Base-by-base conservation (phyloP, 169 alveolate genomes). In the Hepatocystis sp. region DNA sequence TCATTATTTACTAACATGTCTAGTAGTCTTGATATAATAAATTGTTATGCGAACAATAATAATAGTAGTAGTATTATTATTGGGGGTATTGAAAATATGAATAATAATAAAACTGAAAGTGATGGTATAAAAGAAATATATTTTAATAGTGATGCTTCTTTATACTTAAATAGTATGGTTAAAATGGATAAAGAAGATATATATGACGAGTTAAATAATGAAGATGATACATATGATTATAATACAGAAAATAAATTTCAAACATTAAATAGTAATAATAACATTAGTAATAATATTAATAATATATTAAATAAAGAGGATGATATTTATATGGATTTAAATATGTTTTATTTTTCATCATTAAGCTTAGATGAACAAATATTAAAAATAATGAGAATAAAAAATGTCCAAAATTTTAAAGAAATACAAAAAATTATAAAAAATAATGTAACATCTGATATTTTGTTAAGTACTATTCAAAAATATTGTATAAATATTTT, bases 301-400 rank as follows among this genome's bases (percentile, higher is more conserved):
- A n/a, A n/a, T n/a, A n/a, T n/a, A 23, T 10, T 25, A 15, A 81
- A 36, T 34, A 32, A n/a, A 21, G 84, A 61, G 0, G 89, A 81
- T 11, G 67, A 63, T 28, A 66, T 81, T 32, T 34, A 17, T 8
- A 36, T 21, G 21, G 63, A 63, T 60, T 11, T 81, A 30, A 81
- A 81, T 49, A 60, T 60, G 89, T 27, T 81, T 3, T 64, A 81
- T 51, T 81, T 81, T 28, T 61, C 63, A 32, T 81, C 89, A 8
- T 56, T 81, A 60, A 63, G 15, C n/a, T 39, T 81, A 40, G 89
- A 81, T 63, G 89, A 81, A 17, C 89, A 81, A 36, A 61, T 81
- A 5, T 39, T 81, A 63, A 64, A 53, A 23, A 49, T 81, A 40
- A 55, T 81, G 44, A 61, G 89, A 17, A 49, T 81, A 53, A 81